Conservation (phyloP, 768 basidiomycete genomes). For the Hericium rajendrae region DNA sequence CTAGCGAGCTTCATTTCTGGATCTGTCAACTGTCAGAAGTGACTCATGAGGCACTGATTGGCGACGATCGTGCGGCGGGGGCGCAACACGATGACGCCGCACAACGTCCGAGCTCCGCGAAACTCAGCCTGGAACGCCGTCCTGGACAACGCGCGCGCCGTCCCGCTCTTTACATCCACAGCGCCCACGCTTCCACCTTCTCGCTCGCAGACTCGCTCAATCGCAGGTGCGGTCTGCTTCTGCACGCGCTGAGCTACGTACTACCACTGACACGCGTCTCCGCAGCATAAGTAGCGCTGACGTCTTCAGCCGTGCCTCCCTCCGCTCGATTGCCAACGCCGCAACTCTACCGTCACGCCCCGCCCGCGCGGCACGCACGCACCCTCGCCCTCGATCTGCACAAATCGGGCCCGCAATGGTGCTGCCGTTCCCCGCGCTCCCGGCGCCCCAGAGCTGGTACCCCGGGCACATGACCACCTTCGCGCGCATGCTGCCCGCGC, state of each 20-base stretch:
- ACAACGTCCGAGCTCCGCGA: neutral
- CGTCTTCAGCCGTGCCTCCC: neutral
- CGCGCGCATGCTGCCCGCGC: constrained; percentile 59
- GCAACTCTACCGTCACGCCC: neutral
- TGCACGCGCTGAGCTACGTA: neutral
- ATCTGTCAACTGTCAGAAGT: no score
- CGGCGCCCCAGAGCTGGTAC: constrained; percentile 84
- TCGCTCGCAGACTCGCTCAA: no score
- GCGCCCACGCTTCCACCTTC: no score
- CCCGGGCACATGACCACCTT: constrained; percentile 95
- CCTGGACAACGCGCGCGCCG: neutral
- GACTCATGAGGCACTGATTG: no score
- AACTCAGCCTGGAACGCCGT: neutral
- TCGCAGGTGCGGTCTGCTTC: neutral
- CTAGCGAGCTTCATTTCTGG: neutral
- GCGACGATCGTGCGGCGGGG: neutral
- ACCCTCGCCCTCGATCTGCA: neutral
- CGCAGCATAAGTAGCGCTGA: neutral
- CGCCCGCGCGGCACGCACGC: neutral
- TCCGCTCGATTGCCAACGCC: neutral
- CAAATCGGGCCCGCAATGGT: constrained; percentile 13
- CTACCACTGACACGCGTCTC: neutral
- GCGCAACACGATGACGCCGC: neutral
- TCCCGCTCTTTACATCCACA: neutral
- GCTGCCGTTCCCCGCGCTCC: constrained; percentile 39